Base-by-base conservation (phyloP, 2,329 filamentous ascomycete genomes). In the Escovopsis sp. region DNA sequence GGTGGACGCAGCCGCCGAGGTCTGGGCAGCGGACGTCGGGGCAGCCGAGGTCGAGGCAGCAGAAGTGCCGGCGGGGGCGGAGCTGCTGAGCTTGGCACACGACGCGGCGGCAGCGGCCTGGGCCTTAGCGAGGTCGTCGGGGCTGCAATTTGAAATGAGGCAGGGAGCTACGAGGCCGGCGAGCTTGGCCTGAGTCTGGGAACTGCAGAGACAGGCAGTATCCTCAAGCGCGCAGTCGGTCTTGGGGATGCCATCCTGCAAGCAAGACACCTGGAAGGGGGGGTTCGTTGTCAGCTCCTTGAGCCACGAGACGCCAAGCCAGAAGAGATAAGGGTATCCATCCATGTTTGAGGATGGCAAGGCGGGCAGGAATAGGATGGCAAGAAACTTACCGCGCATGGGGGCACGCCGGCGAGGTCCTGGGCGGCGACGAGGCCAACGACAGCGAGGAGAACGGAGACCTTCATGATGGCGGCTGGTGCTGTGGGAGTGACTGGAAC, bases 381-480 rank as follows among this genome's bases (percentile, higher is more conserved):
- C 16, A 9, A 29, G 15, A 11, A 8, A 53, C 60, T 41, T 57
- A 65, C 61, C 44, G 60, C 58, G 43, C 62, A 65, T 5, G 45
- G 14, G 32, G 60, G 56, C 37, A 56, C 42, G 27, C 48, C 54
- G 18, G 40, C 28, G 34, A 62, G 48, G 43, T 56, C 43, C 47
- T 63, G 58, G 23, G 58, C 60, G 34, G 53, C 51, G 29, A 51
- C 58, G 27, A 62, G 40, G 48, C 57, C 50, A 33, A 48, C 52
- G 27, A 47, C 43, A 38, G 51, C 53, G 34, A 57, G 40, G 23
- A 57, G 39, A 38, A 56, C 41, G 28, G 51, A 35, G 43, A 49
- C 43, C 60, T 63, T 65, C 61, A 65, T 65, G 15, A 45, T 62
- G 52, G 41, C 18, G 36, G 18, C 32, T 34, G 18, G 17, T 27